These are phyloP conservation scores for Gossypium gossypioides DNA, from an alignment of 441 rosid species.

Conservation along the genomic window DNA sequence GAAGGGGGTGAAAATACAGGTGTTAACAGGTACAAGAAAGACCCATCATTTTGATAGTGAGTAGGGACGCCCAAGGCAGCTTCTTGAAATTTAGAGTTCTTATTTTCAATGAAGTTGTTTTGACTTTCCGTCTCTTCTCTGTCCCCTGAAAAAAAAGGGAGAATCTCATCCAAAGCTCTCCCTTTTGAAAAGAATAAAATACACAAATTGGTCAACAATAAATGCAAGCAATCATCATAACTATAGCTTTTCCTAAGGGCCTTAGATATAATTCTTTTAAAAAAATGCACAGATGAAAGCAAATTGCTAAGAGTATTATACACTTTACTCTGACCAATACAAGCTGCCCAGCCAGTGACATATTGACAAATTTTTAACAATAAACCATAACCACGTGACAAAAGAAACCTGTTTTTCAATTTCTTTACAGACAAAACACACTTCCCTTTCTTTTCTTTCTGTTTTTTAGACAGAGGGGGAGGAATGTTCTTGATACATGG, in stretches of 20 bases:
- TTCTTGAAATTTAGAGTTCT: conserved; percentile 26
- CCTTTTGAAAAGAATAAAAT: conserved; percentile 25
- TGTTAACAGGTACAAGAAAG: conserved; percentile 55
- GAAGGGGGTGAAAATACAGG: conserved; percentile 70
- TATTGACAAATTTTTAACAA: not conserved
- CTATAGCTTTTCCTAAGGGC: not conserved
- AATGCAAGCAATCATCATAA: conserved; percentile 3
- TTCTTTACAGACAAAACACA: not conserved
- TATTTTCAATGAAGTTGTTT: conserved; percentile 14
- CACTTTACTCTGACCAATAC: not conserved
- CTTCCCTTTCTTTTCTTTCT: not conserved
- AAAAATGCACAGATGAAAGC: not conserved
- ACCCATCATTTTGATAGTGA: conserved; percentile 69
- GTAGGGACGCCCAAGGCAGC: conserved; percentile 48
- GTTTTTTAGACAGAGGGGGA: not conserved
- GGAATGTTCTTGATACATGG: not conserved
- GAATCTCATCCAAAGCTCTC: conserved; percentile 30
- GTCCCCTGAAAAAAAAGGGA: conserved; percentile 34
- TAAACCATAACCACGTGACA: conserved; percentile 1
- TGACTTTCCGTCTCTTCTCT: conserved; percentile 22
- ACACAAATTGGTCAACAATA: conserved; percentile 22
- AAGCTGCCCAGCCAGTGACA: not conserved
- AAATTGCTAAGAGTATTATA: conserved; percentile 2
- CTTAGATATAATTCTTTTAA: not conserved
- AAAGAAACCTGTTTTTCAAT: not conserved